Evolutionary conservation across 1,139 yeast species (phyloP).

Genomic region (Meyerozyma guilliermondii): DNA sequence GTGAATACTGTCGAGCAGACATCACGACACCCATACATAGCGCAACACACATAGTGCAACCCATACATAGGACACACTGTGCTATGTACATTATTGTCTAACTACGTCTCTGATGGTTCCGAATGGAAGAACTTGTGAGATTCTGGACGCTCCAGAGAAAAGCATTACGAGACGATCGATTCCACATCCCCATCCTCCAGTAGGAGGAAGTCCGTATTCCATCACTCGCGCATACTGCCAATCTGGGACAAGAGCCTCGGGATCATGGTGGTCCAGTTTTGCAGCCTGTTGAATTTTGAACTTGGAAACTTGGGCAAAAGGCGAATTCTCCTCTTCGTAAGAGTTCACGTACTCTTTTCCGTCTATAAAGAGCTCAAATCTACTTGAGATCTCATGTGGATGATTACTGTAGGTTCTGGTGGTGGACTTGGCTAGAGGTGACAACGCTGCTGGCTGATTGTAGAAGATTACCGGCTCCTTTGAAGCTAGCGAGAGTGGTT

Average conservation of each 20-base stretch:
- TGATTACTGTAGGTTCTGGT: conserved; percentile 16
- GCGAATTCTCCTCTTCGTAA: conserved; percentile 94
- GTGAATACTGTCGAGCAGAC: background rate
- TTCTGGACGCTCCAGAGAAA: conserved; percentile 56
- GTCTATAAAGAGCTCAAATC: conserved; percentile 80
- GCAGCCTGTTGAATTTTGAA: conserved; percentile 52
- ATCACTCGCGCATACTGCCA: conserved; percentile 63
- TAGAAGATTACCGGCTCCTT: conserved; percentile 63
- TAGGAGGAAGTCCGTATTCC: conserved; percentile 95
- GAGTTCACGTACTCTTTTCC: conserved; percentile 89
- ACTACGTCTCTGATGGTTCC: conserved; percentile 75
- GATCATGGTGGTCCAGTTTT: conserved; percentile 46
- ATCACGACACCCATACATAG: background rate
- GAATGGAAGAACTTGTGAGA: conserved; percentile 77
- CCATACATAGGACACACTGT: background rate
- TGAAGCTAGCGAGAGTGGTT: conserved; percentile 43
- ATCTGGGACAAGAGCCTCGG: conserved; percentile 70
- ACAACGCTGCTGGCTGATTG: conserved; percentile 79
- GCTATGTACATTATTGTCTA: conserved; percentile 33
- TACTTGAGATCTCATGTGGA: conserved; percentile 45
- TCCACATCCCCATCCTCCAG: conserved; percentile 98
- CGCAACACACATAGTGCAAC: too few species aligned
- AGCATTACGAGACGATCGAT: conserved; percentile 85
- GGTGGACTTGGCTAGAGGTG: conserved; percentile 81
- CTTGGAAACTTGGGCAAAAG: conserved; percentile 59